phyloP scores from a whole-genome alignment of 257 asterid species.

The Capsicum rhomboideum region DNA sequence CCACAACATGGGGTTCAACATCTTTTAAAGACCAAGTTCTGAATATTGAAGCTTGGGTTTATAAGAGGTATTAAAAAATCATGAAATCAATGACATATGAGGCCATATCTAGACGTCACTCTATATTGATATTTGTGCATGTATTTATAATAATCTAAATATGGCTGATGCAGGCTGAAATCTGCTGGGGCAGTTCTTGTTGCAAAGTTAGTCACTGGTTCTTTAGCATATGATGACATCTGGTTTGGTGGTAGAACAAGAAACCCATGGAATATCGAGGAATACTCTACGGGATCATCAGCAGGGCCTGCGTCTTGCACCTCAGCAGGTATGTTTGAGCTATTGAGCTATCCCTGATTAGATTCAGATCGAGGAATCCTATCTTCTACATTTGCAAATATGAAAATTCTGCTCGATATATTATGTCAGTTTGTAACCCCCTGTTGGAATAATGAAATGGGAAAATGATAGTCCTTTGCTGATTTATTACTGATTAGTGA shows the following conservation, averaged over 20 bases:
- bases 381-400: neutral
- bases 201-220: conserved; percentile 84
- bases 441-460: neutral
- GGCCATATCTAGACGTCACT: neutral
- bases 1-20: conserved; percentile 91
- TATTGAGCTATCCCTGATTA: neutral
- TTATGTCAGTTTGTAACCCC: neutral
- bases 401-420: neutral
- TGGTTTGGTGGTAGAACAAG: conserved; percentile 99
- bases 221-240: conserved; percentile 91
- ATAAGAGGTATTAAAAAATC: conserved; percentile 48
- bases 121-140: neutral
- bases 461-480: neutral
- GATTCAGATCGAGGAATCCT: neutral
- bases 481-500: neutral
- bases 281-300: conserved; percentile 87
- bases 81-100: neutral
- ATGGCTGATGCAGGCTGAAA: conserved; percentile 47
- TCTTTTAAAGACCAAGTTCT: conserved; percentile 66
- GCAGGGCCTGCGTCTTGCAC: conserved; percentile 95
- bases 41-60: conserved; percentile 92
- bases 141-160: neutral
- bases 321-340: conserved; percentile 57
- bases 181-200: conserved; percentile 87
- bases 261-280: conserved; percentile 95